Conservation (phyloP, 805 yeast species). For the Torulaspora gathmanii region DNA sequence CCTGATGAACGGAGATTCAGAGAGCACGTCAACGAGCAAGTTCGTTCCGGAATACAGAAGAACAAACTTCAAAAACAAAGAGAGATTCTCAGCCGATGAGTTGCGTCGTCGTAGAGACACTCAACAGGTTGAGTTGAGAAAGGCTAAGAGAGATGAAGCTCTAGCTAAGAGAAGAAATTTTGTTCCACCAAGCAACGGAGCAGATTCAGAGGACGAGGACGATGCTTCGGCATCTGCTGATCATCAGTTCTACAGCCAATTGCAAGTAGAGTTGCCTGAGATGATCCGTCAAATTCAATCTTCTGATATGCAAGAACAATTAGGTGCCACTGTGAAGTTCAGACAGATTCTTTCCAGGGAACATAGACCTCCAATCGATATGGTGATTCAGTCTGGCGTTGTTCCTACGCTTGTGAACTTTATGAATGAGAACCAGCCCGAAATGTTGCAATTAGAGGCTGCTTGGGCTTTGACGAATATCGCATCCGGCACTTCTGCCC, state of each 20-base stretch:
- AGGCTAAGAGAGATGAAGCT: constrained; percentile 93
- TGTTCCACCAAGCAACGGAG: constrained; percentile 42
- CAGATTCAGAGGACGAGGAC: constrained; percentile 51
- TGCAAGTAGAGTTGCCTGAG: constrained; percentile 68
- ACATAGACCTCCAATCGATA: constrained; percentile 91
- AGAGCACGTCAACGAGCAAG: constrained; percentile 52
- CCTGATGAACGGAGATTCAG: constrained; percentile 60
- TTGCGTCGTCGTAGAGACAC: constrained; percentile 96
- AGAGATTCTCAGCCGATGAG: constrained; percentile 91
- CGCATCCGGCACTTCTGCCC: constrained; percentile 88
- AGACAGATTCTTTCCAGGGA: constrained; percentile 92
- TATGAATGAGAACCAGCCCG: constrained; percentile 71
- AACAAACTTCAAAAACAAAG: constrained; percentile 91
- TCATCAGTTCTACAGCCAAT: constrained; percentile 42
- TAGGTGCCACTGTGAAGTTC: constrained; percentile 86
- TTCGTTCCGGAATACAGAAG: constrained; percentile 97
- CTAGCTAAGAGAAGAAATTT: constrained; percentile 90
- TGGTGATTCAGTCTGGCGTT: constrained; percentile 89
- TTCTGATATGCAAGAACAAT: constrained; percentile 68
- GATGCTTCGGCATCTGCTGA: constrained; percentile 38
- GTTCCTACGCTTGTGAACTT: constrained; percentile 86
- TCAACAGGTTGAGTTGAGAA: constrained; percentile 93
- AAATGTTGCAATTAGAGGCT: constrained; percentile 90
- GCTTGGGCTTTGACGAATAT: constrained; percentile 99
- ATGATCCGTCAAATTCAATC: constrained; percentile 80